Evolutionary conservation across 148 eudicot genomes (phyloP), one percentile per base, ranked within the genome.

Genomic region (Camellia granthamiana): DNA sequence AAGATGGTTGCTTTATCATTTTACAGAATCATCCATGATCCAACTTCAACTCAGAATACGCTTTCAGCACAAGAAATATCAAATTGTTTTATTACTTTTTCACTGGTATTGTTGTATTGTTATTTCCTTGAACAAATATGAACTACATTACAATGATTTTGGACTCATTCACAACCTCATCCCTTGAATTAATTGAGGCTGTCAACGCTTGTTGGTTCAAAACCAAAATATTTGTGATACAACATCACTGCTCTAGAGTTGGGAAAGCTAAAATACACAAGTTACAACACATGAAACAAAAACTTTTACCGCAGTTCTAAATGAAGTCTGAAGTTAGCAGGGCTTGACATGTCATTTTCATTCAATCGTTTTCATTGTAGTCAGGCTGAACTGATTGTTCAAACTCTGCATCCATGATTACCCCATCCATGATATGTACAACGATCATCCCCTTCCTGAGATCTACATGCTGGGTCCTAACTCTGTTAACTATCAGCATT

Each of bases 361-460:
- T 61, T 77, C 83, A 76, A 49, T 82, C 82, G 52, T 86, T 87
- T 13, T 82, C 86, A 23, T 81, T 78, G 9, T 87, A 84, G 62
- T 86, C 84, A 19, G 87, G 86, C 81, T 51, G 72, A 78, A 93
- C 83, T 0, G 96, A 88, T 43, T 86, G 88, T 80, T 87, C 88
- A 80, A 95, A 95, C 55, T 88, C 97, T 10, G 93, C 85, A 86
- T 93, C 97, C 97, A 93, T 93, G 38, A 95, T 78, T 9, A 92
- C 97, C 65, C 99, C 94, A 87, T 93, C 90, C 91, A 95, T 93
- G 8, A 92, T 12, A 86, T 94, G 92, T 38, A 94, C 91, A 67
- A 90, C 87, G 30, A 89, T 75, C 76, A 90, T 86, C 52, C 92
- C 90, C 70, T 82, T 85, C 79, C 74, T 81, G 58, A 90, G 19